Evolutionary conservation across 371 early-diverging fungal genomes (phyloP).

Genomic region (Mortierella sp.): DNA sequence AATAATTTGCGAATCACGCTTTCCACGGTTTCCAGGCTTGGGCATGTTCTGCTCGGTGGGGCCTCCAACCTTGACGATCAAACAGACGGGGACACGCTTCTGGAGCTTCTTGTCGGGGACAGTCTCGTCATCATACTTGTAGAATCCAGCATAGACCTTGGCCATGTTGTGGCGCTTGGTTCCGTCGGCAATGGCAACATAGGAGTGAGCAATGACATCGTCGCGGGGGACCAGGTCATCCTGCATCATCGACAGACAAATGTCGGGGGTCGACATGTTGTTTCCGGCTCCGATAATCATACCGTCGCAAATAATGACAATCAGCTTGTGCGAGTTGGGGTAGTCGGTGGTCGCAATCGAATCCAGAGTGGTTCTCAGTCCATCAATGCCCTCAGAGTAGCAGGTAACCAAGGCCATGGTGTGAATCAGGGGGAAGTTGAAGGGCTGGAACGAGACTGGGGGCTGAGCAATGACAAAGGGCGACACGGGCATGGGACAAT

Average conservation of each 20-base stretch:
- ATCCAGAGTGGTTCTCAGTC: slow-evolving; percentile 94
- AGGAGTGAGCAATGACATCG: slow-evolving; percentile 78
- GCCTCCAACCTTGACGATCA: slow-evolving; percentile 95
- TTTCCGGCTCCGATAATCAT: slow-evolving; percentile 87
- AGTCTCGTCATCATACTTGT: slow-evolving; percentile 76
- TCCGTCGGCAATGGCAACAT: slow-evolving; percentile 96
- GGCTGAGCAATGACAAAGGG: slow-evolving; percentile 63
- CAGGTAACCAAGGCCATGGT: slow-evolving; percentile 89
- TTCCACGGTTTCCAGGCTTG: slow-evolving; percentile 98
- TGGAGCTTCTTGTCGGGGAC: slow-evolving; percentile 65
- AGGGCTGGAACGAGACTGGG: slow-evolving; percentile 71
- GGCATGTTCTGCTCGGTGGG: slow-evolving; percentile 78
- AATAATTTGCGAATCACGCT: slow-evolving; percentile 98
- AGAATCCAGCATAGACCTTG: slow-evolving; percentile 92
- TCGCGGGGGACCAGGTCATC: slow-evolving; percentile 78
- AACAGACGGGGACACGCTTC: slow-evolving; percentile 85
- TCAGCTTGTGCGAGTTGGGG: slow-evolving; percentile 91
- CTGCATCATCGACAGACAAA: slow-evolving; percentile 88
- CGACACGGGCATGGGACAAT: slow-evolving; percentile 51
- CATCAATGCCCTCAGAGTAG: slow-evolving; percentile 94
- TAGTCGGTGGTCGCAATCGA: slow-evolving; percentile 95
- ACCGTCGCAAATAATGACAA: slow-evolving; percentile 94
- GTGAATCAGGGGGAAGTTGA: slow-evolving; percentile 78
- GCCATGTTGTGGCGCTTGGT: slow-evolving; percentile 96
- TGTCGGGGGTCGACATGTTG: slow-evolving; percentile 83